Evolutionary conservation across 1,139 yeast genomes (phyloP).

Genomic region (Geotrichum candidum): DNA sequence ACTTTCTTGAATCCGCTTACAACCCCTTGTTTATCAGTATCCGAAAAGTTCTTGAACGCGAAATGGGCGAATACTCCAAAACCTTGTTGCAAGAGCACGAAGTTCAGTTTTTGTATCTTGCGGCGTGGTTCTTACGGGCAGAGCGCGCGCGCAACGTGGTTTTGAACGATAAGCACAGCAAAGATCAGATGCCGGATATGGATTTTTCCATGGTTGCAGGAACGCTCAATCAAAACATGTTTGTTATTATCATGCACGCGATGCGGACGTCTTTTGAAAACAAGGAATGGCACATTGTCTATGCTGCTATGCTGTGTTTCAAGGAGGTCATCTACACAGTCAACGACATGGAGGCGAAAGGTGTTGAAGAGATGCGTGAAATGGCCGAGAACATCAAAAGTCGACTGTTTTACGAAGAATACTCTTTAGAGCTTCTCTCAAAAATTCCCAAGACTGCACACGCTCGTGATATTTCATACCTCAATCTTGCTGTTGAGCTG

Average conservation of each 20-base stretch:
- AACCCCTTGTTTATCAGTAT: constrained; percentile 55
- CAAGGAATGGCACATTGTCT: constrained; percentile 38
- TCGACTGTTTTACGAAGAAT: constrained; percentile 58
- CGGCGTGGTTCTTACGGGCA: constrained; percentile 62
- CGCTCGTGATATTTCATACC: constrained; percentile 58
- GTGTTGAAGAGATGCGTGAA: constrained; percentile 40
- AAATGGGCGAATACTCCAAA: constrained; percentile 27
- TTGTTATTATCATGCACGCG: constrained; percentile 53
- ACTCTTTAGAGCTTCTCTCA: constrained; percentile 54
- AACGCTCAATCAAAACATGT: constrained; percentile 59
- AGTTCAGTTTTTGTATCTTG: constrained; percentile 52
- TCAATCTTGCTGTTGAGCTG: constrained; percentile 58
- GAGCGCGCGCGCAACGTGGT: constrained; percentile 24
- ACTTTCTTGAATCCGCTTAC: constrained; percentile 70
- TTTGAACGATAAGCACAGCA: constrained; percentile 14
- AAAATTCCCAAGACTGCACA: constrained; percentile 60
- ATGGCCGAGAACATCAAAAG: constrained; percentile 48
- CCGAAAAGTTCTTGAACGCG: constrained; percentile 47
- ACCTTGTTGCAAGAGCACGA: constrained; percentile 33
- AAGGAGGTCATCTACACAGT: constrained; percentile 57
- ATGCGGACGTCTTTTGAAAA: constrained; percentile 46
- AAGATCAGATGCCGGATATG: constrained; percentile 16
- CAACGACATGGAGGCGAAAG: constrained; percentile 42
- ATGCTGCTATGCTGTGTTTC: constrained; percentile 67
- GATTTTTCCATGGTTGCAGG: constrained; percentile 64